Evolutionary conservation across 2,329 filamentous ascomycete species (phyloP).

Genomic region (Aspergillus aculeatinus): DNA sequence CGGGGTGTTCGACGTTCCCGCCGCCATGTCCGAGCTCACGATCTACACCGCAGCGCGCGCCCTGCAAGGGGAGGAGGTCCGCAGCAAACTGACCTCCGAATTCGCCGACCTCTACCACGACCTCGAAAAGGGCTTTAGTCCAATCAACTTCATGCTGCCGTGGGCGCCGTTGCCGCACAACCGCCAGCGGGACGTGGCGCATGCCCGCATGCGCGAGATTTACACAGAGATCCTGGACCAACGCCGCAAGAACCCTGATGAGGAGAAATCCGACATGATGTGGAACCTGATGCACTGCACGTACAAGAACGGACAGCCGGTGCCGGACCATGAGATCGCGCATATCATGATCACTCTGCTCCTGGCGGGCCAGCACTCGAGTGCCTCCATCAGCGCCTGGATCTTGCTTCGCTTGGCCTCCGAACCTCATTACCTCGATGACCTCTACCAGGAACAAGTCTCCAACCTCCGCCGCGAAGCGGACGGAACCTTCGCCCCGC

Average conservation of each 20-base stretch:
- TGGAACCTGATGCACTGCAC: slow-evolving; percentile 73
- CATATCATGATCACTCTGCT: slow-evolving; percentile 85
- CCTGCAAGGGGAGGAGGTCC: slow-evolving; percentile 74
- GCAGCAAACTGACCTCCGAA: slow-evolving; percentile 66
- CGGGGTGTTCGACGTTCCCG: slow-evolving; percentile 64
- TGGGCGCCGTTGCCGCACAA: slow-evolving; percentile 78
- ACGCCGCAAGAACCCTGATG: slow-evolving; percentile 51
- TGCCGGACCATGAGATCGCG: slow-evolving; percentile 74
- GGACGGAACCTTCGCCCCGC: slow-evolving; percentile 48
- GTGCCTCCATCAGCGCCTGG: slow-evolving; percentile 74
- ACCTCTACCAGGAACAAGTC: slow-evolving; percentile 68
- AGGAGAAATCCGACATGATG: slow-evolving; percentile 66
- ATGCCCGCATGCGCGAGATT: slow-evolving; percentile 66
- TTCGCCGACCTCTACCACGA: slow-evolving; percentile 78
- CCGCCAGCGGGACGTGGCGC: slow-evolving; percentile 67
- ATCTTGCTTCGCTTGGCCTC: slow-evolving; percentile 72
- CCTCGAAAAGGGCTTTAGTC: slow-evolving; percentile 74
- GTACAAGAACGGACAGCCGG: slow-evolving; percentile 69
- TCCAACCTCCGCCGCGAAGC: slow-evolving; percentile 45
- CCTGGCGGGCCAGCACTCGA: slow-evolving; percentile 82
- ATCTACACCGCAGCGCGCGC: slow-evolving; percentile 77
- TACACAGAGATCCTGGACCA: slow-evolving; percentile 70
- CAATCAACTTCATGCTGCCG: slow-evolving; percentile 79
- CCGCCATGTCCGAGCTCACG: slow-evolving; percentile 72
- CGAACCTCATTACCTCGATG: slow-evolving; percentile 66